phyloP scores from a whole-genome alignment of 139 green algal genomes.

The Tetraselmis striata region DNA sequence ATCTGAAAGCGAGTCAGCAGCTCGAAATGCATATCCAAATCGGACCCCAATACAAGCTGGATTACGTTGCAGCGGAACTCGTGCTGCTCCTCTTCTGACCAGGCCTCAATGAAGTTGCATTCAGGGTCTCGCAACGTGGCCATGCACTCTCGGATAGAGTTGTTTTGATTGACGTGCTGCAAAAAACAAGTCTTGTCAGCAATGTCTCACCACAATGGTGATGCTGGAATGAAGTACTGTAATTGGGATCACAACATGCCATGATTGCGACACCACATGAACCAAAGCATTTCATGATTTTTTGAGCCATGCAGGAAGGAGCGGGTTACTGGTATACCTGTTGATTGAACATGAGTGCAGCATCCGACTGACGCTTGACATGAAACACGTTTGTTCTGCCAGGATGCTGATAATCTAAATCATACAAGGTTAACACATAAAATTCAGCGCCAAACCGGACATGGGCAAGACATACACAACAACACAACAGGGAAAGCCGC shows the following conservation, averaged over 20 bases:
- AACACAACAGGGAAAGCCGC: neutral
- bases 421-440: no score
- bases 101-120: neutral
- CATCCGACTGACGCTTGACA: neutral
- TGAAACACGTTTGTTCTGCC: neutral
- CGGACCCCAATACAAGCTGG: neutral
- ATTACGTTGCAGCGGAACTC: neutral
- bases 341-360: neutral
- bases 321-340: neutral
- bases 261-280: no score
- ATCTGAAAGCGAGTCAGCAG: neutral
- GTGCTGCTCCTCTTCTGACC: neutral
- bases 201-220: no score
- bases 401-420: neutral
- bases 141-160: neutral
- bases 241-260: no score
- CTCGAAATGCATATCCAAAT: neutral
- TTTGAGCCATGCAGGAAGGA: no score
- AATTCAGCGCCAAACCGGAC: no score
- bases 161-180: neutral
- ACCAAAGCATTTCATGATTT: no score
- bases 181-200: no score
- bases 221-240: no score
- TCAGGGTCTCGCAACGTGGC: neutral
- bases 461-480: no score